Percentiles rank a stretch among this genome's conserved stretches.
phyloP scores from a whole-genome alignment of 352 stramenopile genomes.

The Phytophthora boehmeriae region DNA sequence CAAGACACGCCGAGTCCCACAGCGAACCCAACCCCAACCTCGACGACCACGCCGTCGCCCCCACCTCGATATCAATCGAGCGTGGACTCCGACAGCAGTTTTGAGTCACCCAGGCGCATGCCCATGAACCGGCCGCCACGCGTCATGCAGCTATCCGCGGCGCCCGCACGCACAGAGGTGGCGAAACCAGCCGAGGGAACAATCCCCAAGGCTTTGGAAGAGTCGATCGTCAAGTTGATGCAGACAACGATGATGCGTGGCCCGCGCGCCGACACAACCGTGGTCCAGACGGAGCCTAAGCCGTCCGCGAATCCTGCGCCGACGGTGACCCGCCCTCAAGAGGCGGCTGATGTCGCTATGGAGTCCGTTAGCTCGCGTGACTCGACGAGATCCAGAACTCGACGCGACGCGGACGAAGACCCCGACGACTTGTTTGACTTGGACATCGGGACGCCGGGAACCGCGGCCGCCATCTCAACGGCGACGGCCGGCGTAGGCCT shows the following conservation, averaged over 20 bases:
- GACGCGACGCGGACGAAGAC: not conserved
- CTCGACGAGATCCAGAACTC: not conserved
- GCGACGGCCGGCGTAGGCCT: too few species aligned
- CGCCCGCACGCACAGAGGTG: too few species aligned
- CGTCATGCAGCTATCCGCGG: not conserved
- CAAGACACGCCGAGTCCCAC: too few species aligned
- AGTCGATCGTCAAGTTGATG: not conserved
- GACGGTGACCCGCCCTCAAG: too few species aligned
- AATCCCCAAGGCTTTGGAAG: conserved; percentile 2
- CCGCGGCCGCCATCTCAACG: too few species aligned
- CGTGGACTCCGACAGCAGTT: conserved; percentile 4
- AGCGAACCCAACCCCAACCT: too few species aligned
- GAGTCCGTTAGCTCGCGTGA: not conserved
- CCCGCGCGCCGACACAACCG: not conserved
- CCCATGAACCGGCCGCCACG: not conserved
- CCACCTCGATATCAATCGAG: not conserved
- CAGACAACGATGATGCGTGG: conserved; percentile 8
- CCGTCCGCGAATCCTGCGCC: too few species aligned
- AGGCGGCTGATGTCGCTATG: too few species aligned
- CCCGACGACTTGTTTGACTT: not conserved
- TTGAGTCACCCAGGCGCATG: conserved; percentile 3
- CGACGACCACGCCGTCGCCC: not conserved
- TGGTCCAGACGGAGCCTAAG: too few species aligned
- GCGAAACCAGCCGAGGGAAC: not conserved
- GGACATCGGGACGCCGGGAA: not conserved